Base-by-base conservation (phyloP, 139 green algal genomes). In the Coelastrella sp. region DNA sequence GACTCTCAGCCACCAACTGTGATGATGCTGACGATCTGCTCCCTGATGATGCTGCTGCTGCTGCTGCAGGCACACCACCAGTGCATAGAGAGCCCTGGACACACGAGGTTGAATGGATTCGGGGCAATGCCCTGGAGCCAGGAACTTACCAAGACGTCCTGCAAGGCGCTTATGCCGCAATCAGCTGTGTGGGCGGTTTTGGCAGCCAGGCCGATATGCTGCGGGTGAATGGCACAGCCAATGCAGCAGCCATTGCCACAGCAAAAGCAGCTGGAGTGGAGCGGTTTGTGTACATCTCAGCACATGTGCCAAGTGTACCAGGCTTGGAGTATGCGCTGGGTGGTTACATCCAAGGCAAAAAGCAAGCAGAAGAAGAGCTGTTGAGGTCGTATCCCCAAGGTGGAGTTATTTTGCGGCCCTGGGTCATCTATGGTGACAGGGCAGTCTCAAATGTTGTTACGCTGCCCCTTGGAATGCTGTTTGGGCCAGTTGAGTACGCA, bases 111-210 rank as follows among this genome's bases (percentile, higher is more conserved):
- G 83, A 93, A 61, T 97, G 95, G 95, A 72, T 91, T 0, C 84
- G 92, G 0, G 95, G 93, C 56, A 95, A 96, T 76, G 95, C 93
- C 6, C 90, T 96, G 4, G 92, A 97, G 88, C 94, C 94, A 0
- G 66, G 74, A 15, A 94, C 91, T 15, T 97, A 95, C 90, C 56
- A 87, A 57, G 78, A 94, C 72, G 76, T 98, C 63, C 58, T 95
- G 60, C 60, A 59, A 75, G 96, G 95, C 0, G 93, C 94, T 0
- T 49, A 93, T 0, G 97, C 94, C 0, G 96, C 96, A 1, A 93
- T 99, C 80, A 97, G 92, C 22, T 97, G 95, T 49, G 89, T 99
- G 15, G 97, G 97, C 7, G 95, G 82, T 7, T 99, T 99, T 91
- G 97, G 97, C 22, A 94, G 88, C 22, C 96, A 97, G 83, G 93